phyloP scores from a whole-genome alignment of 2,329 filamentous ascomycete genomes.

The Didymella sp. region DNA sequence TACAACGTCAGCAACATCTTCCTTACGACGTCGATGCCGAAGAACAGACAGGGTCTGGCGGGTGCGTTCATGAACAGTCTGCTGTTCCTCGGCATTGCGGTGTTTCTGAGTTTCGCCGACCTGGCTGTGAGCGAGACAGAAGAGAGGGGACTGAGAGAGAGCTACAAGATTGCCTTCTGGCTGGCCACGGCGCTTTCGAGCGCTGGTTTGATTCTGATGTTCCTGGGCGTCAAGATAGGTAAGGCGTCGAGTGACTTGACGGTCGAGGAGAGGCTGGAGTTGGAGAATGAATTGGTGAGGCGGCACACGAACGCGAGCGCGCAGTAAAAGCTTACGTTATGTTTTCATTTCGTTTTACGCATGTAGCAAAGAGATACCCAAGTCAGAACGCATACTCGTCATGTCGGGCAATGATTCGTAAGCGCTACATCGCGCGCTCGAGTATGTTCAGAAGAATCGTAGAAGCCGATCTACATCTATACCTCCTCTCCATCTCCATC shows the following conservation, averaged over 20 bases:
- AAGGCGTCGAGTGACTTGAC: conserved; percentile 48
- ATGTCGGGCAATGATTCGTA: neutral
- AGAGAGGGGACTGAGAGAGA: conserved; percentile 36
- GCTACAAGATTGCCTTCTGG: conserved; percentile 51
- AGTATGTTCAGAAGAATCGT: neutral
- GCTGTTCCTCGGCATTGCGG: conserved; percentile 47
- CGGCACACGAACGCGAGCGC: conserved; percentile 22
- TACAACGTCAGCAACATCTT: conserved; percentile 51
- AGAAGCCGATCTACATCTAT: neutral
- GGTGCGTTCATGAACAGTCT: conserved; percentile 48
- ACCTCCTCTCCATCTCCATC: neutral
- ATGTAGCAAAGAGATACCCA: conserved; percentile 9
- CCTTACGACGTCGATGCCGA: conserved; percentile 46
- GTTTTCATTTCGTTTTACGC: neutral
- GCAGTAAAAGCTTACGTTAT: neutral
- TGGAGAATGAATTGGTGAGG: conserved; percentile 40
- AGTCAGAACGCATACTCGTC: neutral
- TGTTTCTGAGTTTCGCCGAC: conserved; percentile 48
- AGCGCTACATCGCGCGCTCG: neutral
- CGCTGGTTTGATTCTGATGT: conserved; percentile 45
- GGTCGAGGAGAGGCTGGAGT: conserved; percentile 40
- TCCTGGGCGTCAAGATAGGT: conserved; percentile 47
- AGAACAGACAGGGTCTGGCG: conserved; percentile 45
- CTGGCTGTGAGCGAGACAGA: conserved; percentile 45
- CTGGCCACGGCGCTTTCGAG: conserved; percentile 41